Conservation (phyloP, 1,139 yeast species). For the Saccharomyces hybrid region DNA sequence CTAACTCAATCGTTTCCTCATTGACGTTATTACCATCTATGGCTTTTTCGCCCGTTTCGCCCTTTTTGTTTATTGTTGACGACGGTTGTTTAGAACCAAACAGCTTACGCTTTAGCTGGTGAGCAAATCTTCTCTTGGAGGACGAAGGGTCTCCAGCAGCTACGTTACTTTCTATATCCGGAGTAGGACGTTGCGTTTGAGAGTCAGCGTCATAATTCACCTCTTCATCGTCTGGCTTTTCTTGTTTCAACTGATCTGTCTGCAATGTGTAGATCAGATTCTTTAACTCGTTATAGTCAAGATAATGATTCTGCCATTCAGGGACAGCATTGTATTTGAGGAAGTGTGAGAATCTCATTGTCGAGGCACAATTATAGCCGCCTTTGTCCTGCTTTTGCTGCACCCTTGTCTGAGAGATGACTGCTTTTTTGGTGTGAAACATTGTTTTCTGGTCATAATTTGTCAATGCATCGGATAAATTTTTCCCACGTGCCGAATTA, state of each 20-base stretch:
- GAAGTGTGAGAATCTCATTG: slow-evolving; percentile 67
- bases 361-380: neutral
- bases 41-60: slow-evolving; percentile 6
- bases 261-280: slow-evolving; percentile 60
- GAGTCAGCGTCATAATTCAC: too few species aligned
- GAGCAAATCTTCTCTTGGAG: slow-evolving; percentile 8
- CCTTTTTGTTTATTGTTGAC: slow-evolving; percentile 3
- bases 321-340: slow-evolving; percentile 70
- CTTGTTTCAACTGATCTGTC: slow-evolving; percentile 41
- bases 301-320: slow-evolving; percentile 66
- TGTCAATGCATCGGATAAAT: neutral
- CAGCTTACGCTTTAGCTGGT: slow-evolving; percentile 15
- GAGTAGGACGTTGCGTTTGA: neutral
- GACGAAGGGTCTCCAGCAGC: slow-evolving; percentile 5
- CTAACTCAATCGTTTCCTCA: slow-evolving; percentile 28
- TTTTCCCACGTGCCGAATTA: neutral
- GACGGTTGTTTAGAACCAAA: slow-evolving; percentile 6
- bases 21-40: slow-evolving; percentile 12
- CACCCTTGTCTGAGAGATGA: neutral
- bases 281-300: slow-evolving; percentile 58
- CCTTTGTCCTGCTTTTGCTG: neutral
- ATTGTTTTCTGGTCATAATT: neutral
- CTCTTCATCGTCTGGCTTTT: neutral
- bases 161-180: slow-evolving; percentile 1
- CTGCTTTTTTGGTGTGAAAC: neutral